Conservation (phyloP, 306 rosid species). For the Astragalus membranaceus region DNA sequence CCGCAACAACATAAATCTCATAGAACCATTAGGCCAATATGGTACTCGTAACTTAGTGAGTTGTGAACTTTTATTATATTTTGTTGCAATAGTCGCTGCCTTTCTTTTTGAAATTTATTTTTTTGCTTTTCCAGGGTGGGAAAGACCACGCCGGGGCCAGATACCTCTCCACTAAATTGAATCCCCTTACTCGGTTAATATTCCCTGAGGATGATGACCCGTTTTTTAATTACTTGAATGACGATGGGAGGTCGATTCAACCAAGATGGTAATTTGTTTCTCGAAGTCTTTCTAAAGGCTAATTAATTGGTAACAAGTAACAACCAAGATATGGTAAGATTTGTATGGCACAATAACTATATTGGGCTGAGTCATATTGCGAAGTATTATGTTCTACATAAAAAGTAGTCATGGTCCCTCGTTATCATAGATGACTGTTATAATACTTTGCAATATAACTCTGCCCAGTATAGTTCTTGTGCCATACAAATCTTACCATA, state of each 20-base stretch:
- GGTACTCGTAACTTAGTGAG: constrained; percentile 86
- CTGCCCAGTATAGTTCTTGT: too few relatives aligned
- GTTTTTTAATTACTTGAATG: constrained; percentile 82
- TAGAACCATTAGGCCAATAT: constrained; percentile 85
- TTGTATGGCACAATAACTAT: too few relatives aligned
- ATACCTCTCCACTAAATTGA: constrained; percentile 61
- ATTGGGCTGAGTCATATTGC: too few relatives aligned
- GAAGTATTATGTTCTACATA: too few relatives aligned
- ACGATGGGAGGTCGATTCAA: constrained; percentile 80
- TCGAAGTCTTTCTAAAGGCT: not conserved
- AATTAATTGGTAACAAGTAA: not conserved
- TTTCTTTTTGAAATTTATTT: not conserved
- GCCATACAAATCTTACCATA: too few relatives aligned
- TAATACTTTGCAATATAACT: too few relatives aligned
- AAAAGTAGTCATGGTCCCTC: too few relatives aligned
- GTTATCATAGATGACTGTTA: too few relatives aligned
- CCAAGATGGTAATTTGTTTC: constrained; percentile 60
- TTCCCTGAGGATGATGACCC: constrained; percentile 78
- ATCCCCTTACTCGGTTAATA: constrained; percentile 55
- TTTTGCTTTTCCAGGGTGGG: constrained; percentile 56
- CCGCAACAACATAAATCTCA: constrained; percentile 82
- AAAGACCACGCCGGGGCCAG: constrained; percentile 92
- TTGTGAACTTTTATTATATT: not conserved
- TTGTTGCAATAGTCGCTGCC: not conserved
- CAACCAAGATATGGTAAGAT: not conserved